Evolutionary conservation across 2,329 filamentous ascomycete species (phyloP), one percentile per base, ranked within the genome.

Genomic region (Beauveria caledonica): DNA sequence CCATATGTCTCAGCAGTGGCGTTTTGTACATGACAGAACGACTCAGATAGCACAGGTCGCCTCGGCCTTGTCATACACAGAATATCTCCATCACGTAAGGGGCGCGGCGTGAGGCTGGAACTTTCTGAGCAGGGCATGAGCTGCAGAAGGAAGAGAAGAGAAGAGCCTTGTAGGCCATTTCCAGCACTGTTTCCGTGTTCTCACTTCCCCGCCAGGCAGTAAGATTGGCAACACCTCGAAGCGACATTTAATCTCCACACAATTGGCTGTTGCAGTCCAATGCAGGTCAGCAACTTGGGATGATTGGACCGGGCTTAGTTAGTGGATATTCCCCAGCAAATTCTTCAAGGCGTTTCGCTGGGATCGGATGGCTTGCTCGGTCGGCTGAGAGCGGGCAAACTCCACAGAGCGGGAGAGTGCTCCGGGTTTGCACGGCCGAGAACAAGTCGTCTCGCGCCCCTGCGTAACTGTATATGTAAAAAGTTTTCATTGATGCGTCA

Each of bases 181-280:
- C 46, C 46, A 44, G 45, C 33, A 42, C 21, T 17, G 8, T 46
- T 36, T 36, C 33, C 23, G 3, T 1, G 2, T 11, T 39, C 45
- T 58, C 29, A 40, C 29, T 39, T n/a, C 56, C 56, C 29, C 45
- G 29, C 42, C 36, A 48, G 5, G 33, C 23, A 36, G 55, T 50
- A 42, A 58, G 42, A 58, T 58, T 11, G 42, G 29, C 29, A 49
- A 42, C 55, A n/a, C 45, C 45, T 42, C 55, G 21, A 46, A 23
- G 44, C 39, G 54, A 40, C 13, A 23, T 29, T 42, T 50, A 39
- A 58, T 58, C 55, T 58, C 55, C 55, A 58, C 55, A 58, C 45
- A 58, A 42, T 42, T 50, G 55, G 45, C 55, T 45, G 55, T 58
- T 58, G 45, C 5, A 58, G 55, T 33, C 17, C 21, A 19, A 15